Conservation (phyloP, 768 basidiomycete genomes). For the Tylopilus cervinicoccineus region DNA sequence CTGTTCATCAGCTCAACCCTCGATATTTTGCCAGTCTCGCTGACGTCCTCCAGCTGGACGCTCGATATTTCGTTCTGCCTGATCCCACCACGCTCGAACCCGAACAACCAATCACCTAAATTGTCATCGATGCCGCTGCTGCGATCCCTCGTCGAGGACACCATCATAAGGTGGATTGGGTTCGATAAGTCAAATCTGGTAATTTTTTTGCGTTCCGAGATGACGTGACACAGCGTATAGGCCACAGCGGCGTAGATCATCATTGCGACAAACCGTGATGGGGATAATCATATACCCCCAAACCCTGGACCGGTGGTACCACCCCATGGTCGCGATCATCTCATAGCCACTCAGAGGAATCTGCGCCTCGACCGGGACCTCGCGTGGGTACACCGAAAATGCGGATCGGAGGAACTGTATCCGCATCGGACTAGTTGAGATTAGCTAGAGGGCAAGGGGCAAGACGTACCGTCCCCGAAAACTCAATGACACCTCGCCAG, state of each 20-base stretch:
- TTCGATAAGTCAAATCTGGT: constrained; percentile 5
- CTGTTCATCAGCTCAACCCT: not conserved
- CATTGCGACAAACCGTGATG: constrained; percentile 3
- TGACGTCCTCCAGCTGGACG: not conserved
- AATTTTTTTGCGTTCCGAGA: not conserved
- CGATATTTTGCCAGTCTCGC: not conserved
- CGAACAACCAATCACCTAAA: not conserved
- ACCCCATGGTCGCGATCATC: constrained; percentile 1
- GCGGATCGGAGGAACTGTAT: constrained; percentile 4
- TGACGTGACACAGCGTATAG: constrained; percentile 6
- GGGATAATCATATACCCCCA: constrained; percentile 6
- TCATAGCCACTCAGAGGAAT: not conserved
- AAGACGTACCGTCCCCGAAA: constrained; percentile 12
- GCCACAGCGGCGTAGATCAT: constrained; percentile 5
- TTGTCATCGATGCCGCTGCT: not conserved
- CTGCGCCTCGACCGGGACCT: not conserved
- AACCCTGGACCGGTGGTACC: not conserved
- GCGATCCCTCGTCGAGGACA: not conserved
- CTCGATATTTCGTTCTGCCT: not conserved
- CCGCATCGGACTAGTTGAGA: not conserved
- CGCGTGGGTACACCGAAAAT: not conserved
- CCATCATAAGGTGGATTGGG: constrained; percentile 5
- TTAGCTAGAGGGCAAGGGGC: not conserved
- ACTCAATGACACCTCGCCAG: constrained; percentile 17
- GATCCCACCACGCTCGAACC: not conserved